Evolutionary conservation across 2,329 filamentous ascomycete species (phyloP), one percentile per base, ranked within the genome.

Genomic region (Xylaria arbuscula): DNA sequence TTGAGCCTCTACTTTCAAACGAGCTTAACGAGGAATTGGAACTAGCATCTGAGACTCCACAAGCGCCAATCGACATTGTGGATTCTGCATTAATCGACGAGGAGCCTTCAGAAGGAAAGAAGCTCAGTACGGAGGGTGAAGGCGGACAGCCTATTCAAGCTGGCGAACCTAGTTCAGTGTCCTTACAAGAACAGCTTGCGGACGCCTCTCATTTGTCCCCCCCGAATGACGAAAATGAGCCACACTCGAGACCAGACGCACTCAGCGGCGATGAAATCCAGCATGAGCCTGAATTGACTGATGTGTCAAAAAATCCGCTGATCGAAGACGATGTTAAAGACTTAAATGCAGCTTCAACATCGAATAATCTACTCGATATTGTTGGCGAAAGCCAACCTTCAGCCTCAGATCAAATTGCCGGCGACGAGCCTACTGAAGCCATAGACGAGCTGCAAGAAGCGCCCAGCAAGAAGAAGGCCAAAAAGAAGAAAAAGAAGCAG

Each of bases 401-500:
- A 1, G 22, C 38, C 19, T 34, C 34, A 9, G 56, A 66, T 47
- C 70, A 72, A 40, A 24, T 50, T 42, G 53, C 66, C 24, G 58
- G 64, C 11, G 70, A 69, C 17, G 69, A 66, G 64, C 47, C 66
- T 40, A 66, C 53, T 45, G 72, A 78, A 64, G 66, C 72, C 51
- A 70, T 73, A 38, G 75, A 77, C 58, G 73, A 69, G 72, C 70
- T 70, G 56, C 73, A 76, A 54, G 74, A 76, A 70, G 47, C 68
- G 42, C 67, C 68, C 55, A 70, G 71, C 66, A 75, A 77, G 66
- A 78, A 80, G 72, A 78, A 79, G 73, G 72, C 66, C 40, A 77
- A 80, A 71, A 78, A 78, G 71, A 75, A 77, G 68, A 73, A 76
- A 63, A 74, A 76, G 62, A 67, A 65, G 17, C 71, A 76, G 61